Base-by-base conservation (phyloP, 768 basidiomycete species). In the Hygrophoropsis aurantiaca region DNA sequence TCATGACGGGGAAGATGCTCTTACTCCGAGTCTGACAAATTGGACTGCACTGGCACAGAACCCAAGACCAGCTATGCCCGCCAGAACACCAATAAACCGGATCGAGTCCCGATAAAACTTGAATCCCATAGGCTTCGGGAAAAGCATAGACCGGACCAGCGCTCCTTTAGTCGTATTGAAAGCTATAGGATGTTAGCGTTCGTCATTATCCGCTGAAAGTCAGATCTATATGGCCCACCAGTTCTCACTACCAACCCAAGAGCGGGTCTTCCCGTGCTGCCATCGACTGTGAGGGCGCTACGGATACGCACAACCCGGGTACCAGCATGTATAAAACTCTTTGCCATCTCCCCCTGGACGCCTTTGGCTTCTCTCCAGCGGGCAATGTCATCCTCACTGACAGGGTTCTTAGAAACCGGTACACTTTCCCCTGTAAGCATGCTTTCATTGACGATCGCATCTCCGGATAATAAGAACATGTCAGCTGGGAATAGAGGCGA, bases 391-490 rank as follows among this genome's bases (percentile, higher is more conserved):
- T 85, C 85, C 54, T 92, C 87, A 59, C 85, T 92, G 49, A 86
- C 78, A 0, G 94, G 87, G 16, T 80, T 68, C 64, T 99, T 99
- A 63, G 90, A 90, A 42, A 99, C 92, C 2, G 97, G 97, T 0
- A 99, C 91, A 53, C 94, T 97, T 69, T 99, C 97, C 11, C 97
- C 97, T 0, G 97, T 98, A 19, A 99, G 80, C 97, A 99, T 98
- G 52, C 93, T 95, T 70, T 99, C 97, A 64, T 98, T 98, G 42
- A 98, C 87, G 48, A 99, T 95, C 2, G 94, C 93, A 64, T 99
- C 97, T 1, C 97, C 97, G 2, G 92, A 90, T 23, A 99, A 81
- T 7, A 99, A 77, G 54, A 97, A 80, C 52, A 95, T 75, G 64
- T 99, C 97, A 11, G 91, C 89, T 3, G 97, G 97, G 54, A 99